These are phyloP conservation scores for Fagopyrum homotropicum DNA, from an alignment of 148 eudicot species.

Conservation along the genomic window DNA sequence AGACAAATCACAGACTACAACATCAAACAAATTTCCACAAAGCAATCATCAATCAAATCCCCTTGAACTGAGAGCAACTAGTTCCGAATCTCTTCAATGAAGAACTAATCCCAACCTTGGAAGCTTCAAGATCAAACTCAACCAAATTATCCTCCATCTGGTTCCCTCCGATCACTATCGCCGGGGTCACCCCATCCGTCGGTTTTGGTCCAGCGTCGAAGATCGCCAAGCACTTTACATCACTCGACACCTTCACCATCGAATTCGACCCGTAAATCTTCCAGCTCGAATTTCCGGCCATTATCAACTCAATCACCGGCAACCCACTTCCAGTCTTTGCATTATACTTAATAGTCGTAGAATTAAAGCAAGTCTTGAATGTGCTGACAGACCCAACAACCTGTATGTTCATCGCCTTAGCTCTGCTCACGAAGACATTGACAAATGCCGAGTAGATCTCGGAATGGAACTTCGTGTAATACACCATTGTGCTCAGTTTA, in stretches of 20 bases:
- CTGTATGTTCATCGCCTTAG: slow-evolving; percentile 24
- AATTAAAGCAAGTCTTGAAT: slow-evolving; percentile 40
- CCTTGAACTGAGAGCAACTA: slow-evolving; percentile 40
- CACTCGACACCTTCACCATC: slow-evolving; percentile 8
- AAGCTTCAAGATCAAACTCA: slow-evolving; percentile 32
- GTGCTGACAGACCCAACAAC: slow-evolving; percentile 35
- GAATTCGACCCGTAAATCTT: slow-evolving; percentile 29
- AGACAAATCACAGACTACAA: background rate
- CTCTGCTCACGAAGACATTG: slow-evolving; percentile 25
- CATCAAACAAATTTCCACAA: background rate
- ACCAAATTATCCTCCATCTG: slow-evolving; percentile 44
- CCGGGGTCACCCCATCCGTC: slow-evolving; percentile 15
- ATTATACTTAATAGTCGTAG: slow-evolving; percentile 13
- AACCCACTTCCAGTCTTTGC: slow-evolving; percentile 27
- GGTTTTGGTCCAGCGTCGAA: slow-evolving; percentile 23
- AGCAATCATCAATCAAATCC: background rate
- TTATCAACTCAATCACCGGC: slow-evolving; percentile 36
- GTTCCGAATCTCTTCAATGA: slow-evolving; percentile 23
- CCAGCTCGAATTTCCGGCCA: slow-evolving; percentile 33
- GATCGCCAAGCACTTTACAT: slow-evolving; percentile 9
- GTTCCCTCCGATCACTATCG: slow-evolving; percentile 40
- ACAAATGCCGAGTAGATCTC: slow-evolving; percentile 33
- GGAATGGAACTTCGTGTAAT: slow-evolving; percentile 35
- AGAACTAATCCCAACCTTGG: slow-evolving; percentile 36
- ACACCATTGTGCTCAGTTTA: slow-evolving; percentile 26